Evolutionary conservation across 345 rosid genomes (phyloP).

Genomic region (Psidium guajava): DNA sequence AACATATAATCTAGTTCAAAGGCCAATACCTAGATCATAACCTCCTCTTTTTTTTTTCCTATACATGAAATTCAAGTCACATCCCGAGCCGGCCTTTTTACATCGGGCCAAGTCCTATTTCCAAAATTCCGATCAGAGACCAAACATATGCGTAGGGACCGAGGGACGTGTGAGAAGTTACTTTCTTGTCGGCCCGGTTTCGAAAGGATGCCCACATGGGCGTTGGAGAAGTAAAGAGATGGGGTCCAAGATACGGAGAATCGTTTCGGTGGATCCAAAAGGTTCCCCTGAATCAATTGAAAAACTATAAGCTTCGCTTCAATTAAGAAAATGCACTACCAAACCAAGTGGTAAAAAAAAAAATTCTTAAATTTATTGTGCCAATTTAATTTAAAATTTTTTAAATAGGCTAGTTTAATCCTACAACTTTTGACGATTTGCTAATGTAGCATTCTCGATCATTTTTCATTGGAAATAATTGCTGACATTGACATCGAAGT

Average conservation of each 20-base stretch:
- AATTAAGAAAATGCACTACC: not conserved
- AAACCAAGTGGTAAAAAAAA: not conserved
- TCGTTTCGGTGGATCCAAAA: not conserved
- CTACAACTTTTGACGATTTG: rapidly evolving
- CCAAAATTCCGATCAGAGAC: not conserved
- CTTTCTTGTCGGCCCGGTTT: not conserved
- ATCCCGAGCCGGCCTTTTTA: not conserved
- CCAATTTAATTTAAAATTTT: not conserved
- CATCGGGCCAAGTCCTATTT: not conserved
- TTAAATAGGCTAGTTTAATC: rapidly evolving
- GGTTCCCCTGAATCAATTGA: not conserved
- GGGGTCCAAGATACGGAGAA: not conserved
- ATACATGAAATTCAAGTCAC: not conserved
- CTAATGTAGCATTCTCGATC: rapidly evolving
- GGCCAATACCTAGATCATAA: not conserved
- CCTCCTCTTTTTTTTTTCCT: not conserved
- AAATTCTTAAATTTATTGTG: not conserved
- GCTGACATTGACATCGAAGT: rapidly evolving
- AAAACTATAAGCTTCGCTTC: not conserved
- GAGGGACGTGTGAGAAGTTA: not conserved
- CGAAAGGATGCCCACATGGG: not conserved
- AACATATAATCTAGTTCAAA: no score
- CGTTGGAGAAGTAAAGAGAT: not conserved
- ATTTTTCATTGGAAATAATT: not conserved
- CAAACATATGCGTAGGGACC: not conserved